These are phyloP conservation scores for Strobilomyces echinocephalus DNA, from an alignment of 768 basidiomycete species.

Conservation along the genomic window DNA sequence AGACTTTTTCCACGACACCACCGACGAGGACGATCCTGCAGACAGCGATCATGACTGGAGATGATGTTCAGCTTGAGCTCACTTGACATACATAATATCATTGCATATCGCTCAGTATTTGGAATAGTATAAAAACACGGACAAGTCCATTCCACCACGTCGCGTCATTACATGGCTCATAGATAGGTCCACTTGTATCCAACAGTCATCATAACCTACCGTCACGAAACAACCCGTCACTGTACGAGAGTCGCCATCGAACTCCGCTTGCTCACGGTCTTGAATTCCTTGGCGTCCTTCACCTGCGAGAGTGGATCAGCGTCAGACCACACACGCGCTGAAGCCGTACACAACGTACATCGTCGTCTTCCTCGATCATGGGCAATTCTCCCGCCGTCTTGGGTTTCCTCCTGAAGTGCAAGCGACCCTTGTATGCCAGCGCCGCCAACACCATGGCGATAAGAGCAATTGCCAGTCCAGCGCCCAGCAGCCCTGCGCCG, in stretches of 20 bases:
- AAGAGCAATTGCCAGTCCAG: slow-evolving; percentile 47
- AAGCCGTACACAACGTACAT: background rate
- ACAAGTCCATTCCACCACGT: slow-evolving; percentile 12
- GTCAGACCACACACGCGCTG: background rate
- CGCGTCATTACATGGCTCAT: slow-evolving; percentile 15
- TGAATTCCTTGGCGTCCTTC: background rate
- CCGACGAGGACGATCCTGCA: slow-evolving; percentile 43
- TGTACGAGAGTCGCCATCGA: background rate
- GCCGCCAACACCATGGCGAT: slow-evolving; percentile 34
- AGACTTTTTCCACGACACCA: slow-evolving; percentile 58
- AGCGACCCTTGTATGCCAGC: slow-evolving; percentile 39
- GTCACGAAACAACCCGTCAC: background rate
- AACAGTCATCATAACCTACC: slow-evolving; percentile 1
- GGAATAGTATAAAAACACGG: slow-evolving; percentile 17
- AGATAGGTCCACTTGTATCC: background rate
- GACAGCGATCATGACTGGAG: slow-evolving; percentile 33
- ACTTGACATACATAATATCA: slow-evolving; percentile 10
- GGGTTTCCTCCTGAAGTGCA: slow-evolving; percentile 23
- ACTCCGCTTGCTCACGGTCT: background rate
- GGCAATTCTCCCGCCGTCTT: background rate
- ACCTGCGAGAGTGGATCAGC: background rate
- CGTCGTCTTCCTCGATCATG: background rate
- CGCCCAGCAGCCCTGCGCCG: slow-evolving; percentile 67
- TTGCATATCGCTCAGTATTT: slow-evolving; percentile 16
- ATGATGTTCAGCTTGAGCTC: slow-evolving; percentile 12